Conservation (phyloP, 306 rosid species). For the Cicer pinnatifidum region DNA sequence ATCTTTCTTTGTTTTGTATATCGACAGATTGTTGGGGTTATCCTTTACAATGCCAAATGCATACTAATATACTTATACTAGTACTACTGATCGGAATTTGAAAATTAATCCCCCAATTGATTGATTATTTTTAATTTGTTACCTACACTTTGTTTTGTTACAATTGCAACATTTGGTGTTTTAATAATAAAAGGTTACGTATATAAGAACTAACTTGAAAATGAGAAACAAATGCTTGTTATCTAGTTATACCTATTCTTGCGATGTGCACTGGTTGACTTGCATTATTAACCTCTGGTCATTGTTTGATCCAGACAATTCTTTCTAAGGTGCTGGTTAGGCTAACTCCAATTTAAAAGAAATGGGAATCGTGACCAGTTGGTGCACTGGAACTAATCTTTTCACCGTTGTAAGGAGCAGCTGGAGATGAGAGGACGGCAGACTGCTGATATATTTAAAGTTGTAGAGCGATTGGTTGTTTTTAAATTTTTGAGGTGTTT, state of each 20-base stretch:
- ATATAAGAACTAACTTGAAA: constrained; percentile 24
- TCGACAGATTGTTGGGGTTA: background rate
- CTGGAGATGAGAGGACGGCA: constrained; percentile 26
- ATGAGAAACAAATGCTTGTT: constrained; percentile 22
- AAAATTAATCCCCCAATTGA: constrained; percentile 1
- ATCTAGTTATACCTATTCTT: background rate
- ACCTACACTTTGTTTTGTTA: background rate
- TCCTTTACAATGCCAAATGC: background rate
- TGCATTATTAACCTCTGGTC: constrained; percentile 30
- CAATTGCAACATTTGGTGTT: background rate
- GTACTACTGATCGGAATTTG: background rate
- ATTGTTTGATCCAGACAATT: constrained; percentile 45
- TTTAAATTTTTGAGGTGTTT: constrained; percentile 34
- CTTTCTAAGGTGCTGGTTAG: constrained; percentile 46
- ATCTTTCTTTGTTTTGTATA: background rate
- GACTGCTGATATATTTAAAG: constrained; percentile 13
- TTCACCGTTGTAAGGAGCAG: constrained; percentile 18
- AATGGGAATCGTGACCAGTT: constrained; percentile 39
- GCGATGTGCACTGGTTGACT: background rate
- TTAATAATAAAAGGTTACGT: background rate
- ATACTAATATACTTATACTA: background rate
- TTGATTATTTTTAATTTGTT: background rate
- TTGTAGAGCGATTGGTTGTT: constrained; percentile 41
- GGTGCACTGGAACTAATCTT: constrained; percentile 39
- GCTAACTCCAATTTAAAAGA: constrained; percentile 46